phyloP scores from a whole-genome alignment of 768 basidiomycete species.

The Russula foetens region DNA sequence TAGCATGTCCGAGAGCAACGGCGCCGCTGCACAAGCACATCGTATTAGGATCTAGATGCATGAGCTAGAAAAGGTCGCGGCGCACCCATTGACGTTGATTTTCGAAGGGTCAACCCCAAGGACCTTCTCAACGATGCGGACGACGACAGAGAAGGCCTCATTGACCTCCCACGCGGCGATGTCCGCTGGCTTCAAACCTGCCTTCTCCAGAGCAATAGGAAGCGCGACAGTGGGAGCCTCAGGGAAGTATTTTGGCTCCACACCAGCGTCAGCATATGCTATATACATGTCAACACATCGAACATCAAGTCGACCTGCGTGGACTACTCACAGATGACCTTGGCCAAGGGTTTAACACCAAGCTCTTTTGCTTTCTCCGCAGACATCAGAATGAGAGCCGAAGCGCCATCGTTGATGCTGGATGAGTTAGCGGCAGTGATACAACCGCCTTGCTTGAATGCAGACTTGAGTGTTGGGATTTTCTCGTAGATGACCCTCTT shows the following conservation, averaged over 20 bases:
- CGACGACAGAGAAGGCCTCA: conserved; percentile 95
- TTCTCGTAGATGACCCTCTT: conserved; percentile 96
- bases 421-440: conserved; percentile 98
- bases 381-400: conserved; percentile 90
- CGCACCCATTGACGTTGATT: conserved; percentile 84
- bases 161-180: conserved; percentile 94
- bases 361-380: conserved; percentile 88
- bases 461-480: conserved; percentile 78
- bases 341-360: conserved; percentile 88
- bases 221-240: conserved; percentile 88
- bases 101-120: conserved; percentile 78
- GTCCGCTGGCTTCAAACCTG: conserved; percentile 73
- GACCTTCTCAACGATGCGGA: conserved; percentile 83
- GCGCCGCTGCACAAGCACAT: conserved; percentile 59
- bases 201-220: conserved; percentile 80
- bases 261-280: conserved; percentile 97
- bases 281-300: conserved; percentile 2
- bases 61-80: conserved; percentile 16
- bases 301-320: conserved; percentile 1
- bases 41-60: not conserved
- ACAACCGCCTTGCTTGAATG: conserved; percentile 81
- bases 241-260: conserved; percentile 96
- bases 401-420: conserved; percentile 91
- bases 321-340: conserved; percentile 71
- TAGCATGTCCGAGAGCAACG: conserved; percentile 92